phyloP scores from a whole-genome alignment of 441 rosid genomes.

The Adansonia gregorii region DNA sequence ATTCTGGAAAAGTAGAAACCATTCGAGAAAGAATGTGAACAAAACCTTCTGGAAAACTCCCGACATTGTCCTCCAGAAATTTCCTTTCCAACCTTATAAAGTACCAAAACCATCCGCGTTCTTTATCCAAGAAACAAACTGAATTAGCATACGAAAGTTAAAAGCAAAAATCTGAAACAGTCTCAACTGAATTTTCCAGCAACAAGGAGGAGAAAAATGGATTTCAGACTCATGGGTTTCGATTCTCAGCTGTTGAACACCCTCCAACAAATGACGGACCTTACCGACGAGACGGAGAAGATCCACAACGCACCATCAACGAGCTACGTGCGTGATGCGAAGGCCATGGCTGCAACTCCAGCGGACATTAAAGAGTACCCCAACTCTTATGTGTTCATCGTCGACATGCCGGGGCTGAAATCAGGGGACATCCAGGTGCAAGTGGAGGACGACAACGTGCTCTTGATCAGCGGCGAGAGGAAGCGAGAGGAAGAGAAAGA shows the following conservation, averaged over 20 bases:
- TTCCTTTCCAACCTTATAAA: constrained; percentile 20
- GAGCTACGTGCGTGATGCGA: constrained; percentile 52
- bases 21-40: neutral
- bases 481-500: constrained; percentile 67
- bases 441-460: constrained; percentile 59
- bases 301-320: constrained; percentile 40
- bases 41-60: constrained; percentile 23
- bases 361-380: constrained; percentile 62
- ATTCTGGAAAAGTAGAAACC: constrained; percentile 9
- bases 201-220: constrained; percentile 35
- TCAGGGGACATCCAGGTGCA: constrained; percentile 57
- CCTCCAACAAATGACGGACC: constrained; percentile 45
- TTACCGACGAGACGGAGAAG: constrained; percentile 31
- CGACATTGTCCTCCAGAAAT: constrained; percentile 16
- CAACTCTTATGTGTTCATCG: constrained; percentile 47
- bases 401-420: constrained; percentile 69
- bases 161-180: neutral
- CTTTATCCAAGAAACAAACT: neutral
- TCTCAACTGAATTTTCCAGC: neutral
- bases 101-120: neutral
- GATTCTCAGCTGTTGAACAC: constrained; percentile 41
- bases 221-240: constrained; percentile 42
- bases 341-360: constrained; percentile 65
- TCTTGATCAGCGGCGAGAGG: constrained; percentile 57
- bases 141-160: neutral